These are phyloP conservation scores for Microbotryum lychnidis-dioicae DNA, from an alignment of 1,284 basidiomycete species.

Conservation along the genomic window DNA sequence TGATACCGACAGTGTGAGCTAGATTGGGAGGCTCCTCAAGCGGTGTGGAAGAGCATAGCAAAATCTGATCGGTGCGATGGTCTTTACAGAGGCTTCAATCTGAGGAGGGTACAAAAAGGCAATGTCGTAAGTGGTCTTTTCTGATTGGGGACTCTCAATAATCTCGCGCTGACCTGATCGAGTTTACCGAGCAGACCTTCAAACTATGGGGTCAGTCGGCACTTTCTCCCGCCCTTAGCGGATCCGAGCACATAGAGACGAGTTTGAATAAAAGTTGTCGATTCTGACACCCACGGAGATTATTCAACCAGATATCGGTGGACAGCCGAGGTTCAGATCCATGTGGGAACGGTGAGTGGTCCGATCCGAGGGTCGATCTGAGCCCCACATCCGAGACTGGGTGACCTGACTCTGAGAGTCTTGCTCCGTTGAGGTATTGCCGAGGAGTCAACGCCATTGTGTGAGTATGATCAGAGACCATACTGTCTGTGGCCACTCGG, in stretches of 20 bases:
- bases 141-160: background rate
- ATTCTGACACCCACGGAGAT: background rate
- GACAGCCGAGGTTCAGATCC: conserved; percentile 82
- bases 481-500: too few species aligned
- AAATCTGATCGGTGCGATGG: background rate
- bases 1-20: conserved; percentile 36
- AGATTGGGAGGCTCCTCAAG: background rate
- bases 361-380: too few species aligned
- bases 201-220: conserved; percentile 34
- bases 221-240: background rate
- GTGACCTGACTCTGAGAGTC: too few species aligned
- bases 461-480: conserved; percentile 47
- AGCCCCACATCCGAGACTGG: too few species aligned
- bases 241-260: background rate
- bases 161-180: too few species aligned
- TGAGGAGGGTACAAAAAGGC: conserved; percentile 36
- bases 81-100: conserved; percentile 32
- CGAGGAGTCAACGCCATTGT: conserved; percentile 88
- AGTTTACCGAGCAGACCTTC: conserved; percentile 26
- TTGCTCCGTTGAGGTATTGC: conserved; percentile 53
- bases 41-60: background rate
- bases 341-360: conserved; percentile 61
- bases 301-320: conserved; percentile 40
- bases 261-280: too few species aligned
- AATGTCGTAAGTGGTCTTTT: conserved; percentile 26